phyloP scores from a whole-genome alignment of 345 rosid genomes.

The Melaleuca quinquenervia region DNA sequence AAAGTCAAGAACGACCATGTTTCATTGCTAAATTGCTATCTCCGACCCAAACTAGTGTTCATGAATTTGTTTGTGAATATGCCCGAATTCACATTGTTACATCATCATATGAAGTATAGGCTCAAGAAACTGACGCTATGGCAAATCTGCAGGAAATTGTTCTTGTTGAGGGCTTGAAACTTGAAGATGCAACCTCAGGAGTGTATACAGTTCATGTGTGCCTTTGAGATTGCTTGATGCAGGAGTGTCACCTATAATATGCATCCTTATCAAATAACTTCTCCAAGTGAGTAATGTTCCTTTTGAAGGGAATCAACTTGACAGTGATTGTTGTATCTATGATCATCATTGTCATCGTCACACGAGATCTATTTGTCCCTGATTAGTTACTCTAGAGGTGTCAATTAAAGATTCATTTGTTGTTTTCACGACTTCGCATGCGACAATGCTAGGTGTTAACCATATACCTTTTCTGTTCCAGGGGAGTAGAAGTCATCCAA shows the following conservation, averaged over 20 bases:
- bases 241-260: neutral
- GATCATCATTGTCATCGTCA: fast-evolving
- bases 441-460: neutral
- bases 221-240: neutral
- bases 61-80: neutral
- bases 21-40: neutral
- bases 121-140: neutral
- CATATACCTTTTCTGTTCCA: neutral
- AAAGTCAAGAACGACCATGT: neutral
- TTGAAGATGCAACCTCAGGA: neutral
- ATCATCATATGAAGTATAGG: neutral
- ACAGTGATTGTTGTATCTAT: fast-evolving
- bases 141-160: neutral
- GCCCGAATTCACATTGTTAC: neutral
- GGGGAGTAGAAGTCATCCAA: neutral
- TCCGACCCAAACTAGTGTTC: neutral
- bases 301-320: neutral
- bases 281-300: neutral
- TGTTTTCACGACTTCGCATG: neutral
- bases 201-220: neutral
- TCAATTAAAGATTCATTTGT: neutral
- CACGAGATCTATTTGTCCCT: neutral
- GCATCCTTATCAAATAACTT: neutral
- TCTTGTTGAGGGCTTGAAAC: neutral
- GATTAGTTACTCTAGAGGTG: neutral